phyloP scores from a whole-genome alignment of 2,329 filamentous ascomycete species.

The Xylaria sp. region DNA sequence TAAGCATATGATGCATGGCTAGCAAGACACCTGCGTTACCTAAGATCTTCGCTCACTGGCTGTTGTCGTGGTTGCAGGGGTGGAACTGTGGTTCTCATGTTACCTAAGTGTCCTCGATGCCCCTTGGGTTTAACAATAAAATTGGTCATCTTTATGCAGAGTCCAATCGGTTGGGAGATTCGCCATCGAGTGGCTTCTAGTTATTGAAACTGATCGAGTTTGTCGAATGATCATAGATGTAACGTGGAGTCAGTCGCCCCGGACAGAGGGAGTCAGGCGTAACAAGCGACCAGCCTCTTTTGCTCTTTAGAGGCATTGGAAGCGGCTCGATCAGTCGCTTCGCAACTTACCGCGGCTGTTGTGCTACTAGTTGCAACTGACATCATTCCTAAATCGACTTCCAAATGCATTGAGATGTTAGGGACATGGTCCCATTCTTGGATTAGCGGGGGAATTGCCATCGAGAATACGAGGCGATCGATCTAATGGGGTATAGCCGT shows the following conservation, averaged over 20 bases:
- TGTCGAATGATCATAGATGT: neutral
- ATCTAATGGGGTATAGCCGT: neutral
- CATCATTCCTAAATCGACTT: neutral
- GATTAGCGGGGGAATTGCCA: neutral
- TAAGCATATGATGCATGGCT: slow-evolving; percentile 14
- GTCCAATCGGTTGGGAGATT: neutral
- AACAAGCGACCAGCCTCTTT: neutral
- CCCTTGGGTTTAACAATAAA: slow-evolving; percentile 11
- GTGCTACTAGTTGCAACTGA: neutral
- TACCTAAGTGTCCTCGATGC: slow-evolving; percentile 12
- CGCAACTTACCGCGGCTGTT: no score
- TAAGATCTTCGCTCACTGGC: slow-evolving; percentile 5
- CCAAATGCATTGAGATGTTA: neutral
- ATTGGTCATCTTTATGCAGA: neutral
- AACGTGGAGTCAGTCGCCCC: neutral
- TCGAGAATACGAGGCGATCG: slow-evolving; percentile 7
- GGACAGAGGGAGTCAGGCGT: neutral
- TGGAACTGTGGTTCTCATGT: slow-evolving; percentile 1
- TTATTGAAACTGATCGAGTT: neutral
- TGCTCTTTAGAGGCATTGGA: no score
- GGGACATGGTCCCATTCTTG: neutral
- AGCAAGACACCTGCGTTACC: slow-evolving; percentile 9
- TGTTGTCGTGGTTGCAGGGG: neutral
- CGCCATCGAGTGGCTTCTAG: neutral
- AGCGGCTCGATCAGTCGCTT: no score